phyloP scores from a whole-genome alignment of 495 filamentous ascomycete genomes.

The Hapsidospora chrysogenum region DNA sequence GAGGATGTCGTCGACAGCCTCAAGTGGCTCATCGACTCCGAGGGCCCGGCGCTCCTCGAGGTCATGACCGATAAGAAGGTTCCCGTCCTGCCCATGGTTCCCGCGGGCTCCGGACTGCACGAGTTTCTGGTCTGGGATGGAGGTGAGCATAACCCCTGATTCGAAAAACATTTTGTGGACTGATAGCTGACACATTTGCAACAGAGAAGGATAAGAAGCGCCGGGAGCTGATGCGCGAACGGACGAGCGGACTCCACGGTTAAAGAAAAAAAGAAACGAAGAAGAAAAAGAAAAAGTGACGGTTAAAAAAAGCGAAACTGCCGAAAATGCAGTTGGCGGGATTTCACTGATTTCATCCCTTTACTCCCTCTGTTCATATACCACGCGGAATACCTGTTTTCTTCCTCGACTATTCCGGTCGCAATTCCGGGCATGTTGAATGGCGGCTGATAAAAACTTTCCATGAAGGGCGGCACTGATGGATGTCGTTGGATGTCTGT shows the following conservation, averaged over 20 bases:
- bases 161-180: not conserved
- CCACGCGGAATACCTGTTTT: no score
- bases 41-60: slow-evolving; percentile 59
- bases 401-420: no score
- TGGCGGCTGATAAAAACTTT: no score
- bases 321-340: no score
- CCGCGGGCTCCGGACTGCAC: slow-evolving; percentile 68
- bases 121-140: slow-evolving; percentile 88
- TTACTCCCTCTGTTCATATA: no score
- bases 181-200: not conserved
- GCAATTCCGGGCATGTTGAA: no score
- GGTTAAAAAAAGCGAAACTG: no score
- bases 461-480: no score
- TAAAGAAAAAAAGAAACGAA: no score
- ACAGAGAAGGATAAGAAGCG: slow-evolving; percentile 59
- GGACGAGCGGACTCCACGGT: slow-evolving; percentile 39
- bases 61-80: slow-evolving; percentile 69
- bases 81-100: slow-evolving; percentile 96
- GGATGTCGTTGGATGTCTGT: no score
- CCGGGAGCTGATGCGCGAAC: slow-evolving; percentile 51
- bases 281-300: no score
- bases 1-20: slow-evolving; percentile 61
- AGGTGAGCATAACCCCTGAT: slow-evolving; percentile 28
- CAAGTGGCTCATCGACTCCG: slow-evolving; percentile 73
- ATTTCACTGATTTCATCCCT: no score